A percentile compares a stretch with the other conserved stretches of the same genome.
phyloP scores from a whole-genome alignment of 1,284 basidiomycete species.

The Schizophyllum amplum region DNA sequence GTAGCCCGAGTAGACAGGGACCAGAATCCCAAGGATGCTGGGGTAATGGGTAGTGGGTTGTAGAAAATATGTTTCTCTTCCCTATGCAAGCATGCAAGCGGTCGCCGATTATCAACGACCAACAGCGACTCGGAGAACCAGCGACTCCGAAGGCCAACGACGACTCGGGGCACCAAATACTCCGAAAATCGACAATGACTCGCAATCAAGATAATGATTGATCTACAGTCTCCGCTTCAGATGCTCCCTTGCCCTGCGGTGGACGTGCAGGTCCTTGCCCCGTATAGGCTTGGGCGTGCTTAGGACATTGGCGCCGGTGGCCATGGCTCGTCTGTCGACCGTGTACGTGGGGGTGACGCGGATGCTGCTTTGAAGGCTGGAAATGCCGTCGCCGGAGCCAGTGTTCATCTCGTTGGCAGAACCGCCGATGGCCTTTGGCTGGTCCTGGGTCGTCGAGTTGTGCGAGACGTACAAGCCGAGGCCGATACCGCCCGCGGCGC shows the following conservation, averaged over 20 bases:
- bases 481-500: slow-evolving; percentile 43
- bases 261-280: not conserved
- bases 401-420: slow-evolving; percentile 41
- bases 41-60: not conserved
- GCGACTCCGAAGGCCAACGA: no score
- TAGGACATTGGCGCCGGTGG: not conserved
- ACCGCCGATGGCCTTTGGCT: slow-evolving; percentile 60
- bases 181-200: no score
- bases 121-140: no score
- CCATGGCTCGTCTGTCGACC: slow-evolving; percentile 20
- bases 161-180: no score
- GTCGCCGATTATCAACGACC: not conserved
- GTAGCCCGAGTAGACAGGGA: not conserved
- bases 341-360: slow-evolving; percentile 42
- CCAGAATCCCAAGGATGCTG: not conserved
- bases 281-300: not conserved
- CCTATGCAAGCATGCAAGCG: not conserved
- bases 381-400: slow-evolving; percentile 2
- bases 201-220: not conserved
- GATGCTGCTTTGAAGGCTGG: slow-evolving; percentile 11
- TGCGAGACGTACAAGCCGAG: slow-evolving; percentile 56
- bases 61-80: not conserved
- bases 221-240: not conserved
- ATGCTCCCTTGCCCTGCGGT: not conserved
- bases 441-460: slow-evolving; percentile 35